These are phyloP conservation scores for Centrapalus pauciflorus DNA, from an alignment of 129 eudicot genomes.

Conservation along the genomic window DNA sequence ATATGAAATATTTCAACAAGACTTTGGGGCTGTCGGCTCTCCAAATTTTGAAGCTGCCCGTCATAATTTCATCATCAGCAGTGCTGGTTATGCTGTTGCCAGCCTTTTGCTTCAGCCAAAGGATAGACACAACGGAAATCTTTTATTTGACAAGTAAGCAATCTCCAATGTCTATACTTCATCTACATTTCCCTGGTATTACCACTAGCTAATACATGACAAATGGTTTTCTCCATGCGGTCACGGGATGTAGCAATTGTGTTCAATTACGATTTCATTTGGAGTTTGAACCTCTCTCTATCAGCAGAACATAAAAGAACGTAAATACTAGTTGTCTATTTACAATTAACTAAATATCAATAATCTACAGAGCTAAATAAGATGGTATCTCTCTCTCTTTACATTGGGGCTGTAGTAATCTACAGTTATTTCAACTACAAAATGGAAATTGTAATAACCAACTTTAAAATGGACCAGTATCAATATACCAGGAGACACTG, in stretches of 20 bases:
- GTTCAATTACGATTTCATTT: not conserved
- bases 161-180: not conserved
- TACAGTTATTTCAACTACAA: not conserved
- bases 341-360: not conserved
- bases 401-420: not conserved
- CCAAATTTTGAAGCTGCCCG: slow-evolving; percentile 97
- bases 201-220: not conserved
- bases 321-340: not conserved
- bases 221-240: not conserved
- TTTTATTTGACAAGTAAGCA: slow-evolving; percentile 83
- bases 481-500: too few species aligned
- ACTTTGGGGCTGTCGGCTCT: slow-evolving; percentile 91
- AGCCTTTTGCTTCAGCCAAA: slow-evolving; percentile 97
- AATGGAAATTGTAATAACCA: not conserved
- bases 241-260: not conserved
- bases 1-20: slow-evolving; percentile 97
- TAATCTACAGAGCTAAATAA: not conserved
- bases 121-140: slow-evolving; percentile 98
- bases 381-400: not conserved
- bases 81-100: slow-evolving; percentile 99
- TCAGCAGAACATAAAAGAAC: not conserved
- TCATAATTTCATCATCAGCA: slow-evolving; percentile 82
- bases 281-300: not conserved
- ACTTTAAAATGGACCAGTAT: not conserved
- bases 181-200: not conserved